Percentiles rank a stretch among this genome's conserved stretches.
phyloP scores from a whole-genome alignment of 176 grass and related monocot genomes.

The Cymbopogon citratus region DNA sequence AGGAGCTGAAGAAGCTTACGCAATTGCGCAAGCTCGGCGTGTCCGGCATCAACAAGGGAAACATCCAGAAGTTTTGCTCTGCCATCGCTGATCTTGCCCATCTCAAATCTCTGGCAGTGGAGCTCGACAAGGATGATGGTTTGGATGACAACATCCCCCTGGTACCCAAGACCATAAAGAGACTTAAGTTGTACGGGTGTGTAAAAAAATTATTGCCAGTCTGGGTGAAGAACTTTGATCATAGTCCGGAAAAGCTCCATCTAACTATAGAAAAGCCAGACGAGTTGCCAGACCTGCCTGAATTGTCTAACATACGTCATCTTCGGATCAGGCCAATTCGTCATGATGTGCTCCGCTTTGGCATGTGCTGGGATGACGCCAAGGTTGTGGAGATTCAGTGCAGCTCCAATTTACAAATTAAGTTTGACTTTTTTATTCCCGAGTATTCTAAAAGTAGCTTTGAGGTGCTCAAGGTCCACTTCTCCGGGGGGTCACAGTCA shows the following conservation, averaged over 20 bases:
- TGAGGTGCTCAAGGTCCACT: not conserved
- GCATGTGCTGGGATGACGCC: not conserved
- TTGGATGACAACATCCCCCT: not conserved
- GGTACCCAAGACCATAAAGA: not conserved
- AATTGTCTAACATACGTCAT: too few relatives aligned
- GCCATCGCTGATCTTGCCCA: not conserved
- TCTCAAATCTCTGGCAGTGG: not conserved
- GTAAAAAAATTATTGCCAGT: not conserved
- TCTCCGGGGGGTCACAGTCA: not conserved
- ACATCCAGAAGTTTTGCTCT: not conserved
- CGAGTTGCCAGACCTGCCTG: too few relatives aligned
- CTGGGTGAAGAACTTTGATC: not conserved
- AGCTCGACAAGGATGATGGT: not conserved
- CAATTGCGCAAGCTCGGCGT: conserved; percentile 6
- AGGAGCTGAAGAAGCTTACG: not conserved
- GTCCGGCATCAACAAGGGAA: not conserved
- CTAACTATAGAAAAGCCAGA: too few relatives aligned
- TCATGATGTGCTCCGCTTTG: too few relatives aligned
- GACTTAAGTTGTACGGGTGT: not conserved
- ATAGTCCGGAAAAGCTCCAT: too few relatives aligned
- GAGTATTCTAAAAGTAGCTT: too few relatives aligned
- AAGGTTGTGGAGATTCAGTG: not conserved
- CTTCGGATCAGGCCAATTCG: too few relatives aligned
- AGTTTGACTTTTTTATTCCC: too few relatives aligned
- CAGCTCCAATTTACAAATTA: not conserved